phyloP scores from a whole-genome alignment of 1,139 yeast genomes.

The Candida sp. region DNA sequence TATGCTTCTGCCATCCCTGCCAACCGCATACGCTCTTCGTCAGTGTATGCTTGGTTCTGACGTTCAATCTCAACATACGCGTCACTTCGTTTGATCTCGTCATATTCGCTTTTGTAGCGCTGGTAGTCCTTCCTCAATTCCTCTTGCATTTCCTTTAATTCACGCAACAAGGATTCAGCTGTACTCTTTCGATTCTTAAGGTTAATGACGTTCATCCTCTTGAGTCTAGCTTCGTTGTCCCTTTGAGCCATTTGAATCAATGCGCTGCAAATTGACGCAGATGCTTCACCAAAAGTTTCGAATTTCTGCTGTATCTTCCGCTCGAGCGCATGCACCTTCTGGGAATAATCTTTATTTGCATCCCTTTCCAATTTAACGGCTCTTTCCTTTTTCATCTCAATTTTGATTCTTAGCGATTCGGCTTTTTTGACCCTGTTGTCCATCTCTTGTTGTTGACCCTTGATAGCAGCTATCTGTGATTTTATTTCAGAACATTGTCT shows the following conservation, averaged over 20 bases:
- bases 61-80: slow-evolving; percentile 46
- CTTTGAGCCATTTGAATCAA: slow-evolving; percentile 22
- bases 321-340: slow-evolving; percentile 27
- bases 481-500: slow-evolving; percentile 17
- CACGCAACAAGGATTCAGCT: slow-evolving; percentile 32
- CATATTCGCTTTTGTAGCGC: slow-evolving; percentile 44
- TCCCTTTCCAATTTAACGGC: slow-evolving; percentile 28
- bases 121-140: slow-evolving; percentile 35
- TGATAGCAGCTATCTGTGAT: slow-evolving; percentile 19
- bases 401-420: slow-evolving; percentile 22
- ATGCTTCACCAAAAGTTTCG: slow-evolving; percentile 20
- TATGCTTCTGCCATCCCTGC: slow-evolving; percentile 49
- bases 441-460: slow-evolving; percentile 16
- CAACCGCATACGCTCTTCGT: slow-evolving; percentile 46
- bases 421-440: slow-evolving; percentile 16
- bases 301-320: slow-evolving; percentile 28
- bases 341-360: slow-evolving; percentile 32
- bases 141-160: slow-evolving; percentile 34
- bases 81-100: slow-evolving; percentile 46
- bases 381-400: slow-evolving; percentile 24
- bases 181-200: slow-evolving; percentile 37
- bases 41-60: slow-evolving; percentile 42
- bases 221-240: slow-evolving; percentile 24
- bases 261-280: slow-evolving; percentile 16
- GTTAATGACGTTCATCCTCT: slow-evolving; percentile 29